Evolutionary conservation across 345 rosid genomes (phyloP), one percentile per base, ranked within the genome.

Genomic region (Salix arbutifolia): DNA sequence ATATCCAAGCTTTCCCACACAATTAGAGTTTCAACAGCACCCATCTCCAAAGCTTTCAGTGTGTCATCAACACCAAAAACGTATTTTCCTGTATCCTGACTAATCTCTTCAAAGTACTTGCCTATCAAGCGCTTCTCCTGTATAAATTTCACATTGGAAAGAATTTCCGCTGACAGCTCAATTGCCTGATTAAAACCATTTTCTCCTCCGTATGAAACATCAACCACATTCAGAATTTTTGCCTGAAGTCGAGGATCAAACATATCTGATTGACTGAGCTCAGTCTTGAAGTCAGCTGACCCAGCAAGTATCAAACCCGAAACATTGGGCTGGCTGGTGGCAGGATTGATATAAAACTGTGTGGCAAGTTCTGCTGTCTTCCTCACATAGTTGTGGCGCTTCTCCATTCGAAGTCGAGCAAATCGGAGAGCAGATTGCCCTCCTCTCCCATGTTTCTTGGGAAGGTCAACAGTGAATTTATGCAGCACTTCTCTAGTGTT

Each of bases 361-460:
- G 97, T 94, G 69, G 98, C 98, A 77, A 94, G 94, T 81, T 94
- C 98, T 14, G 98, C 96, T 2, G 98, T 94, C 84, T 92, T 94
- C 85, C 98, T 89, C 23, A 94, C 98, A 80, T 92, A 92, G 74
- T 94, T 92, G 76, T 92, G 97, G 10, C 94, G 93, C 78, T 94
- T 94, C 88, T 94, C 98, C 96, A 94, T 94, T 62, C 97, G 87
- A 71, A 94, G 94, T 72, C 97, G 89, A 69, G 98, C 98, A 87
- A 94, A 94, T 61, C 96, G 96, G 28, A 94, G 92, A n/a, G 98
- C 97, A 42, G 97, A 94, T 67, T 92, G 96, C 37, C 98, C 97
- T 89, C 98, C 97, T 87, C 97, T 92, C 25, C 97, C 98, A 65
- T 94, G 98, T 84, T 94, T 94, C 88, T 94, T 92, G 2, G 96